These are phyloP conservation scores for Leptodermis oblonga DNA, from an alignment of 257 asterid genomes.

Conservation along the genomic window DNA sequence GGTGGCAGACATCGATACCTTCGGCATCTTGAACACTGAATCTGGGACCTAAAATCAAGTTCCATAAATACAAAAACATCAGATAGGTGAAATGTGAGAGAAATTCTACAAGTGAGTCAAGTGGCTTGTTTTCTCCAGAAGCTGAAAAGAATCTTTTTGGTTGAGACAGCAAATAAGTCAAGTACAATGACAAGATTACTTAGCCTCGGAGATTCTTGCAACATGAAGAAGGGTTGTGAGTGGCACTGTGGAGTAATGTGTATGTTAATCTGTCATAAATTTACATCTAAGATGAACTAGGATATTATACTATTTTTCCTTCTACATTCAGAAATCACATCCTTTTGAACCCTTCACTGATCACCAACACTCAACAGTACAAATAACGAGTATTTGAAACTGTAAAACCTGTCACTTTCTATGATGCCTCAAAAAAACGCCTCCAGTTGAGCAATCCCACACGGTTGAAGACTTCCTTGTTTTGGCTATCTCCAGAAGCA, in stretches of 20 bases:
- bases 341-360: neutral
- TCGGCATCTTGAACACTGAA: neutral
- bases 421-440: neutral
- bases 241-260: neutral
- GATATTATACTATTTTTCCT: neutral
- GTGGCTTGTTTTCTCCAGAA: neutral
- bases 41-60: constrained; percentile 2
- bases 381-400: neutral
- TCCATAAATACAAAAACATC: neutral
- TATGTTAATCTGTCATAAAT: neutral
- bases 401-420: neutral
- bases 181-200: neutral
- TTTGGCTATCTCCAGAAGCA: neutral
- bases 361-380: neutral
- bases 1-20: constrained; percentile 19
- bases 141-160: neutral
- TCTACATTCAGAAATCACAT: neutral
- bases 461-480: neutral
- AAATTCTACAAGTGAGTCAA: neutral
- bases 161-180: neutral
- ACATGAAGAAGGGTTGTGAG: neutral
- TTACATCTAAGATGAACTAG: neutral
- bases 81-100: neutral
- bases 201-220: neutral
- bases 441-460: neutral